phyloP scores from a whole-genome alignment of 2,329 filamentous ascomycete species.

The Byssochlamys sp. region DNA sequence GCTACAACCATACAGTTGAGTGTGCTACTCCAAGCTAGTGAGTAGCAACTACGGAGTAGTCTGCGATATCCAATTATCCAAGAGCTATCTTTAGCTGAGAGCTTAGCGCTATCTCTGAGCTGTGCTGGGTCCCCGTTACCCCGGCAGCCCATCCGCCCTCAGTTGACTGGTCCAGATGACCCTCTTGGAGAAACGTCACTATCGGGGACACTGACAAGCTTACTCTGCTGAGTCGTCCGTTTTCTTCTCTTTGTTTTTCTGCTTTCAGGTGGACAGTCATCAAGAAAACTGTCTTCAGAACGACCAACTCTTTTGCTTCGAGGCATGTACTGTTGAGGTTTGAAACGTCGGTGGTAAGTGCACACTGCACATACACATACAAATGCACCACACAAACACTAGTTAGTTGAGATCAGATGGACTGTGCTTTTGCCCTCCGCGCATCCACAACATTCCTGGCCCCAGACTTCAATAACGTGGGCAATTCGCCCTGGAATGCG shows the following conservation, averaged over 20 bases:
- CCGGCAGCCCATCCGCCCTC: neutral
- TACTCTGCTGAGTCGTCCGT: neutral
- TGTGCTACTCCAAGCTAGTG: neutral
- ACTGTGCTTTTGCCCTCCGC: neutral
- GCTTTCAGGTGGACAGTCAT: neutral
- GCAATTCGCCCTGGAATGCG: constrained; percentile 5
- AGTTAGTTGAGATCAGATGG: neutral
- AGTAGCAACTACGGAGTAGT: too few species aligned
- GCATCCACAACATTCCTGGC: neutral
- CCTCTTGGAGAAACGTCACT: neutral
- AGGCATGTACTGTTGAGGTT: neutral
- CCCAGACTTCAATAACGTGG: constrained; percentile 3
- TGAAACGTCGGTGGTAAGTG: neutral
- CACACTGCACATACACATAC: neutral
- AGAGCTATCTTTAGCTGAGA: neutral
- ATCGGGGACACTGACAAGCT: neutral
- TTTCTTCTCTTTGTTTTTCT: neutral
- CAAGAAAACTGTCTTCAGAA: neutral
- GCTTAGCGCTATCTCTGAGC: neutral
- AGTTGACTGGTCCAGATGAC: neutral
- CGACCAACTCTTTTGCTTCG: neutral
- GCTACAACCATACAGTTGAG: too few species aligned
- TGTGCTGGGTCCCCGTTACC: neutral
- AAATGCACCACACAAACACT: neutral
- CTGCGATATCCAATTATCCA: neutral